Evolutionary conservation across 2,329 filamentous ascomycete species (phyloP), one percentile per base, ranked within the genome.

Genomic region (Alternaria longipes): DNA sequence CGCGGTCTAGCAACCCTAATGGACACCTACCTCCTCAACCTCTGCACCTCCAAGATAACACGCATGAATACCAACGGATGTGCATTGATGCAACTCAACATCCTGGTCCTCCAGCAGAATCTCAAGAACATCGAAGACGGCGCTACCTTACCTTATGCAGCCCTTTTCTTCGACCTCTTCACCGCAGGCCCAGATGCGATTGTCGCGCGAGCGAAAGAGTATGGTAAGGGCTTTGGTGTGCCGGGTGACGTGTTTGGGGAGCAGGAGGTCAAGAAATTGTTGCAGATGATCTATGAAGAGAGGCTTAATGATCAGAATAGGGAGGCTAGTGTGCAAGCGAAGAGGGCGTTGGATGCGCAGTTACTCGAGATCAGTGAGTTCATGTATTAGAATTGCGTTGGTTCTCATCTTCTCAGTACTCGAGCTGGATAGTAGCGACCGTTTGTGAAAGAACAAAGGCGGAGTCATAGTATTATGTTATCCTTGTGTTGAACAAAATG

Each of bases 81-180:
- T 61, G 88, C 89, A n/a, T 87, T 93, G 38, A 93, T 99, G 87
- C 90, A 93, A 77, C 87, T 98, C 72, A 97, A 99, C 77, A 93
- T 97, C 50, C 85, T 97, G 24, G 95, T 99, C 41, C 83, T 99
- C 53, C 94, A 98, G 80, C 95, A 99, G 77, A 97, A 97, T 72
- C 87, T 99, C 56, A 97, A 97, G 82, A 97, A 97, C 68, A 90
- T 99, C 54, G 93, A 95, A 78, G 84, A 87, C 2, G 86, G 86
- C 8, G 89, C 91, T 3, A 84, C 86, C 58, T 82, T 94, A 28
- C 83, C 84, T 4, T 82, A 87, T 36, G 87, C 90, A 1, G 85
- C 87, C 20, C 84, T 86, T 60, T 94, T 91, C 80, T 94, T 89
- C 73, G 84, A 85, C 20, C 78, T 94, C 38, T 93, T 91, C 71